Conservation (phyloP, 2,329 filamentous ascomycete species). For the Paramyrothecium sp. region DNA sequence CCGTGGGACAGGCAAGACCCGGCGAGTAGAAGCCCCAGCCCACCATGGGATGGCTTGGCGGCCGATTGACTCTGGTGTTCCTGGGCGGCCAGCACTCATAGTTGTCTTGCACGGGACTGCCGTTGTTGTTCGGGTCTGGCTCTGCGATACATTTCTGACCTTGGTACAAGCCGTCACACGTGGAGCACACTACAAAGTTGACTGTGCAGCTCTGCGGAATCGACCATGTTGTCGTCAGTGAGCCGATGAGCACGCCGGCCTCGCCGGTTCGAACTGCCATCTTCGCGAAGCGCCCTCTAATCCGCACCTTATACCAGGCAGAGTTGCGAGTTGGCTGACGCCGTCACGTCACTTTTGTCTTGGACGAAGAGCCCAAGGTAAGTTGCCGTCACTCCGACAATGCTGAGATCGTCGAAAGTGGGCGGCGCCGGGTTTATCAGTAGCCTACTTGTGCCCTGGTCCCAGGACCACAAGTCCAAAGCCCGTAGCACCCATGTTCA, state of each 20-base stretch:
- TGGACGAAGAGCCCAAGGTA: too few species aligned
- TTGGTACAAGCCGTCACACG: not conserved
- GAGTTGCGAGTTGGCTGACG: not conserved
- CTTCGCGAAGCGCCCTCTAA: not conserved
- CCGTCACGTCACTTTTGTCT: too few species aligned
- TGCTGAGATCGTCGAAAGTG: too few species aligned
- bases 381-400: too few species aligned
- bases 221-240: not conserved
- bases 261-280: not conserved
- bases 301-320: not conserved
- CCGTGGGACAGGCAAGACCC: not conserved
- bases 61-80: not conserved
- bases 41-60: not conserved
- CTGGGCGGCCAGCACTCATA: not conserved
- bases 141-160: not conserved
- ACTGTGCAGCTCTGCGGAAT: not conserved
- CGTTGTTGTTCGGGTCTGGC: not conserved
- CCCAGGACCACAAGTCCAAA: too few species aligned
- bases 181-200: not conserved
- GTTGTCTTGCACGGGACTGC: not conserved
- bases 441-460: too few species aligned
- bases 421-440: too few species aligned
- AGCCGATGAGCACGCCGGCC: not conserved
- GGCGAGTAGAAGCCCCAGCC: not conserved
- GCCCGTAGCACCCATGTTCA: not conserved